Evolutionary conservation across 2,329 filamentous ascomycete genomes (phyloP).

Genomic region (Exophiala xenobiotica): DNA sequence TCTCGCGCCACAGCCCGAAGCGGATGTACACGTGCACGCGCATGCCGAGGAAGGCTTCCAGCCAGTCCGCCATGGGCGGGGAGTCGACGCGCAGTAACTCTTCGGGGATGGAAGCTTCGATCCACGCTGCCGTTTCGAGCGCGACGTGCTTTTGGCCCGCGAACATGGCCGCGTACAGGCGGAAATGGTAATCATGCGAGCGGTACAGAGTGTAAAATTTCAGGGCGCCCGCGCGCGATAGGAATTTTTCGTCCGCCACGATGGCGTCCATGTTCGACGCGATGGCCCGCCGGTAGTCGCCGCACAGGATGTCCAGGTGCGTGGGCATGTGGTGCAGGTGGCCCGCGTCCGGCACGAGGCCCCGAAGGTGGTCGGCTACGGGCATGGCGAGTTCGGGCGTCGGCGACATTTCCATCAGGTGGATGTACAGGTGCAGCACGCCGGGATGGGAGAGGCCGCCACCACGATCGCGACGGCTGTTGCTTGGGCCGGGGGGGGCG

Average conservation of each 20-base stretch:
- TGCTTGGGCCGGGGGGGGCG: too few relatives aligned
- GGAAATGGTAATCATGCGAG: slow-evolving; percentile 72
- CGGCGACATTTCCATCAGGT: slow-evolving; percentile 74
- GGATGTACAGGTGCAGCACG: slow-evolving; percentile 72
- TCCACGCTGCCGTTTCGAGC: slow-evolving; percentile 57
- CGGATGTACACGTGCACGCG: slow-evolving; percentile 69
- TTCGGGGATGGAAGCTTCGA: slow-evolving; percentile 64
- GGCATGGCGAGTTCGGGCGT: slow-evolving; percentile 63
- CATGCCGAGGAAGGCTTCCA: slow-evolving; percentile 69
- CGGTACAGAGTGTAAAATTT: slow-evolving; percentile 79
- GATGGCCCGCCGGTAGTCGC: slow-evolving; percentile 68
- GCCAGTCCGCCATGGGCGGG: slow-evolving; percentile 76
- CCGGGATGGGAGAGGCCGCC: slow-evolving; percentile 62
- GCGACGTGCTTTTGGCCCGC: slow-evolving; percentile 64
- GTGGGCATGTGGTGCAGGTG: slow-evolving; percentile 76
- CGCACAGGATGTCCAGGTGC: slow-evolving; percentile 71
- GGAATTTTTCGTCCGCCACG: slow-evolving; percentile 65
- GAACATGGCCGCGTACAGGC: slow-evolving; percentile 77
- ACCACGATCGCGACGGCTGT: too few relatives aligned
- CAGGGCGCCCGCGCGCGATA: slow-evolving; percentile 57
- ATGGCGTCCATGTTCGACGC: slow-evolving; percentile 67
- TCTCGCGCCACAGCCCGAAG: slow-evolving; percentile 70
- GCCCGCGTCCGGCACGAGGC: slow-evolving; percentile 66
- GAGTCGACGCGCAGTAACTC: slow-evolving; percentile 62
- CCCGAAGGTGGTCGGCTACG: slow-evolving; percentile 61